Percentiles rank a stretch among this genome's conserved stretches.
Conservation (phyloP, 2,329 filamentous ascomycete species). For the Apiospora phragmitis region DNA sequence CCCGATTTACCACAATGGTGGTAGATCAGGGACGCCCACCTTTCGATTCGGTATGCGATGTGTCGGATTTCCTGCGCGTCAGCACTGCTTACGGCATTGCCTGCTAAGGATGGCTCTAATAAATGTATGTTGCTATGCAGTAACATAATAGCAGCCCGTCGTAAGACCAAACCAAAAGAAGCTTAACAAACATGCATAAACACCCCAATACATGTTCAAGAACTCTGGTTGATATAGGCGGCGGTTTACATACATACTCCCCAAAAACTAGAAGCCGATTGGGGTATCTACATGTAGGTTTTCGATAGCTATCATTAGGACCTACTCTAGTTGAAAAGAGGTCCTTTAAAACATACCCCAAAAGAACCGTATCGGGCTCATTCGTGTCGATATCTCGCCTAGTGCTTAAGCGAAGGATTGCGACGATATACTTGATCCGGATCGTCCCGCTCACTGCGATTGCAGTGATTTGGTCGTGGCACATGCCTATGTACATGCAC, state of each 20-base stretch:
- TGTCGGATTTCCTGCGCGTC: background rate
- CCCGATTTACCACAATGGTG: background rate
- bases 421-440: background rate
- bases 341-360: too few species aligned
- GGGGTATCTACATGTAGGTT: too few species aligned
- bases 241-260: background rate
- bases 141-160: background rate
- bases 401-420: background rate
- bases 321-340: too few species aligned
- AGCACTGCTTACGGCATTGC: background rate
- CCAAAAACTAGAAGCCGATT: background rate
- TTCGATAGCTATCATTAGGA: too few species aligned
- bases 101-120: background rate
- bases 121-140: background rate
- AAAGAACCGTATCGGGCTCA: background rate
- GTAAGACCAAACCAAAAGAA: background rate
- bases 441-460: background rate
- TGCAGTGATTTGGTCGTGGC: background rate
- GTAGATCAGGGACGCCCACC: background rate
- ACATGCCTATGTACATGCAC: background rate
- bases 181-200: background rate
- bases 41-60: background rate
- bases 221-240: too few species aligned
- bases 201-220: too few species aligned
- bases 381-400: background rate